These are phyloP conservation scores for Solanum neorickii DNA, from an alignment of 257 asterid genomes.

Conservation along the genomic window DNA sequence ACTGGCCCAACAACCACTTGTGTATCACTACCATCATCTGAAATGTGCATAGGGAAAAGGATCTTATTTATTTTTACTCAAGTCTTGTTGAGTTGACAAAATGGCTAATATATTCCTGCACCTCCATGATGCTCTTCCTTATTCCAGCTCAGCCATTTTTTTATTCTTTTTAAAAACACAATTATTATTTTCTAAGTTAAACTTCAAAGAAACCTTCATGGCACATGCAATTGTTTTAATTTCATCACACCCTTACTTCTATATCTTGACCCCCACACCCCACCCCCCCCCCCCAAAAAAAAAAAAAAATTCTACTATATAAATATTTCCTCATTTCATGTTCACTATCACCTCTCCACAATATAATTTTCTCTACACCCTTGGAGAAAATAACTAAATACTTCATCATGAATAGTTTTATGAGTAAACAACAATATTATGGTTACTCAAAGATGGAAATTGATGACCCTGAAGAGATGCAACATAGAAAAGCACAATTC, in stretches of 20 bases:
- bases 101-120: not conserved
- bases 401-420: slow-evolving; percentile 18
- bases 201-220: not conserved
- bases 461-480: slow-evolving; percentile 53
- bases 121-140: not conserved
- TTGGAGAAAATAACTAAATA: not conserved
- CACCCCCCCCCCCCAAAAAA: too few relatives aligned
- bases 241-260: slow-evolving; percentile 15
- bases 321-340: slow-evolving; percentile 21
- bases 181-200: slow-evolving; percentile 1
- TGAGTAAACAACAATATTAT: slow-evolving; percentile 15
- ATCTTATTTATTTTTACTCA: not conserved
- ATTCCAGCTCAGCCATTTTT: slow-evolving; percentile 11
- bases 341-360: not conserved
- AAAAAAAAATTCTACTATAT: slow-evolving; percentile 13
- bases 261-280: not conserved
- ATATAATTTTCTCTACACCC: not conserved
- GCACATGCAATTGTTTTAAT: slow-evolving; percentile 37
- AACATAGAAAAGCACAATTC: slow-evolving; percentile 57
- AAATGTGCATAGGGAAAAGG: not conserved
- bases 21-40: not conserved
- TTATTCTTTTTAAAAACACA: not conserved
- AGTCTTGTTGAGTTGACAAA: not conserved
- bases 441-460: slow-evolving; percentile 43
- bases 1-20: not conserved